A percentile compares a stretch with the other conserved stretches of the same genome.
Conservation (phyloP, 2,329 filamentous ascomycete species). For the Tolypocladium sp. region DNA sequence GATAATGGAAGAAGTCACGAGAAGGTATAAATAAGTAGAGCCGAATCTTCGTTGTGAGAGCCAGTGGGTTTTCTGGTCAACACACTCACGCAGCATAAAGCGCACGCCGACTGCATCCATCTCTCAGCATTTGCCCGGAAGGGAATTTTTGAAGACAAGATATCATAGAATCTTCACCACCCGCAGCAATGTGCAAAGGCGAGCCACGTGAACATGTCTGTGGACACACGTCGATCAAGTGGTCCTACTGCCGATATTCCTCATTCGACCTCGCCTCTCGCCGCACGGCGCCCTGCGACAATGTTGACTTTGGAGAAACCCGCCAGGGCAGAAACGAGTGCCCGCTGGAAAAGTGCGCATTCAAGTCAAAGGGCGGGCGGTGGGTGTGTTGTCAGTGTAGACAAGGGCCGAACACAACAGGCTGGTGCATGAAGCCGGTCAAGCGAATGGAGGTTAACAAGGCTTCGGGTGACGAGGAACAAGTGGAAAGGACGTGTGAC, state of each 20-base stretch:
- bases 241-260: conserved; percentile 22
- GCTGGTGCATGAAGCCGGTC: conserved; percentile 39
- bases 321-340: conserved; percentile 35
- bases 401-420: conserved; percentile 39
- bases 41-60: no score
- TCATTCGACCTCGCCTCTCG: conserved; percentile 37
- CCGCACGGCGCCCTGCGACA: conserved; percentile 38
- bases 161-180: background rate
- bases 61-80: background rate
- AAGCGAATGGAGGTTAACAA: conserved; percentile 20
- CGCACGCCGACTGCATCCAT: background rate
- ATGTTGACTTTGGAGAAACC: conserved; percentile 35
- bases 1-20: background rate
- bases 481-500: conserved; percentile 34
- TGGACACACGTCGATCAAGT: conserved; percentile 7
- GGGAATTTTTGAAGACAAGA: background rate
- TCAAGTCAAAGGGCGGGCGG: conserved; percentile 35
- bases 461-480: conserved; percentile 22
- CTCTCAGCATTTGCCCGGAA: background rate
- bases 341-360: conserved; percentile 42
- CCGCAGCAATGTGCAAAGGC: conserved; percentile 5
- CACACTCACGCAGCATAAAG: background rate
- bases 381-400: conserved; percentile 48
- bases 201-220: conserved; percentile 5
- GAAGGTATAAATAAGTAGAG: background rate